Base-by-base conservation (phyloP, 1,284 basidiomycete species). In the Neonothopanus nambi region DNA sequence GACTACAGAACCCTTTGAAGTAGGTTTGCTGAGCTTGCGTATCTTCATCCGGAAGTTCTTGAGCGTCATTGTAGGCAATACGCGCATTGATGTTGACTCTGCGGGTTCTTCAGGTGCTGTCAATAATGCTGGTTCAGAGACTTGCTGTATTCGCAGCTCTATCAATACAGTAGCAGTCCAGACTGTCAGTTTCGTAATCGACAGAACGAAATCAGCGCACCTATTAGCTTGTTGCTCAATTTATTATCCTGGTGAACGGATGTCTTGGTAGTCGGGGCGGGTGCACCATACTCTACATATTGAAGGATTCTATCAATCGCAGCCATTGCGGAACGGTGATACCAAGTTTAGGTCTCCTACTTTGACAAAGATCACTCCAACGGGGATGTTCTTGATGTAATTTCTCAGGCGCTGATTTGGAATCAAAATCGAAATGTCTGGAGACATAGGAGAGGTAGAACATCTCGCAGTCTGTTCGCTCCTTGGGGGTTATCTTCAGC, bases 381-480 rank as follows among this genome's bases (percentile, higher is more conserved):
- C 79, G 82, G 35, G 85, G 85, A 61, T 90, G 84, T 58, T 71
- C 67, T 60, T 68, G 65, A 49, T 61, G 59, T 51, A 78, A 75
- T 54, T 74, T 75, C 23, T 76, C 72, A 17, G 28, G 23, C 13
- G 15, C 20, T 24, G 35, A 13, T 11, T 37, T 36, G 17, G 54
- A 23, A 18, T 81, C 78, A 30, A 72, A 68, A 23, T 63, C 67
- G 40, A 67, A 64, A 40, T 78, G 68, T 47, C 77, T 79, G 48
- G 75, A 72, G 57, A 87, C 73, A 62, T 74, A 77, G 33, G 85
- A 85, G 49, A 95, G 73, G 69, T 95, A 96, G 65, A 89, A 91
- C 38, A 93, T 69, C 70, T 98, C 95, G 46, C 89, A 85, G 63
- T 98, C 95, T n/a, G 71, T 76, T 35, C 95, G 78, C 66, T 96